Conservation (phyloP, 192 early-diverging fungal species). For the Backusella mclennaniae region DNA sequence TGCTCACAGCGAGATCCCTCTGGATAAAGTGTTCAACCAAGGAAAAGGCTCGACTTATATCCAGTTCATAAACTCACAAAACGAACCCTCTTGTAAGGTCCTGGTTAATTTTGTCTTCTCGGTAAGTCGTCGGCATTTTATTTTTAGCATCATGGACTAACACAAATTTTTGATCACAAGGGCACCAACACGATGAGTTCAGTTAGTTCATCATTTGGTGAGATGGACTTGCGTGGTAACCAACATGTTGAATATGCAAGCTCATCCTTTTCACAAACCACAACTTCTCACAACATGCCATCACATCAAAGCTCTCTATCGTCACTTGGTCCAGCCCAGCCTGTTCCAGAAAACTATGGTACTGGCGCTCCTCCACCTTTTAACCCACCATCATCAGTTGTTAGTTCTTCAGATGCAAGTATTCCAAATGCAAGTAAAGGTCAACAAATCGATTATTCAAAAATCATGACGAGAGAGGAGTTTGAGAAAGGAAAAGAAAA, state of each 20-base stretch:
- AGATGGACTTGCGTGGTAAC: background rate
- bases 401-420: background rate
- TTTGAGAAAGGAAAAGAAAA: conserved; percentile 7
- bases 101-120: background rate
- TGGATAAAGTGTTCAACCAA: background rate
- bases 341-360: conserved; percentile 31
- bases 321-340: conserved; percentile 22
- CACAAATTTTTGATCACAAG: background rate
- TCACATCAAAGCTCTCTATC: conserved; percentile 8
- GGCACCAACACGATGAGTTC: conserved; percentile 1
- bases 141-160: background rate
- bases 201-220: conserved; percentile 1
- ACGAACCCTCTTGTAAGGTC: conserved; percentile 1
- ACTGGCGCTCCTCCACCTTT: conserved; percentile 33
- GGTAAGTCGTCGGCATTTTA: background rate
- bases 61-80: background rate
- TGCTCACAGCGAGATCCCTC: conserved; percentile 14
- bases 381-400: conserved; percentile 1
- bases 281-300: background rate
- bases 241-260: conserved; percentile 6
- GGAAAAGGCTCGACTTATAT: conserved; percentile 1
- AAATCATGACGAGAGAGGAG: background rate
- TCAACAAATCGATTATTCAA: background rate
- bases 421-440: background rate
- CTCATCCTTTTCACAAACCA: background rate